A percentile compares a stretch with the other conserved stretches of the same genome.
Conservation (phyloP, 768 basidiomycete genomes). For the Mycena epipterygia region DNA sequence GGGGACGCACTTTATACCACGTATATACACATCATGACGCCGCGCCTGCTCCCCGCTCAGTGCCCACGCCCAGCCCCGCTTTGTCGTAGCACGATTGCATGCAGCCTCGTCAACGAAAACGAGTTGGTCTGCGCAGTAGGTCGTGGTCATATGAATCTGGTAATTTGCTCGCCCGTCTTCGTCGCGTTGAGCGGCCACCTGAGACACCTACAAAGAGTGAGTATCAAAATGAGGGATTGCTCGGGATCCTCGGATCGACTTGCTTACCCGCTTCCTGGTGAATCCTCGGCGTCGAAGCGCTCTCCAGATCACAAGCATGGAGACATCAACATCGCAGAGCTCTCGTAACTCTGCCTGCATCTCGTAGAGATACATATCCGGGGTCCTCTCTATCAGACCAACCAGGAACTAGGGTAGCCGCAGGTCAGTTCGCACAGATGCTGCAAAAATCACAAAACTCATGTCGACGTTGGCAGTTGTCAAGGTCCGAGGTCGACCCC, state of each 20-base stretch:
- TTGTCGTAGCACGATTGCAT: no score
- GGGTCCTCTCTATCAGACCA: constrained; percentile 3
- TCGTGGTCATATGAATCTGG: background rate
- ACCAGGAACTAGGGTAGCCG: background rate
- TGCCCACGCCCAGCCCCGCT: no score
- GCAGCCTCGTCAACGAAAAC: background rate
- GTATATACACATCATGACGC: no score
- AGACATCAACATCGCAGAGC: constrained; percentile 9
- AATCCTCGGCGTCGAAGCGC: constrained; percentile 20
- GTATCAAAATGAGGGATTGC: background rate
- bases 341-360: constrained; percentile 19
- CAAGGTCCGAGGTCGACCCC: background rate
- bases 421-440: no score
- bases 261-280: constrained; percentile 17
- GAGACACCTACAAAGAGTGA: no score
- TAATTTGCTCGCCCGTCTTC: background rate
- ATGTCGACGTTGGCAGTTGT: background rate
- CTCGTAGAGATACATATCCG: constrained; percentile 29
- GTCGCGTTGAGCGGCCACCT: background rate
- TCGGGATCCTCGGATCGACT: no score
- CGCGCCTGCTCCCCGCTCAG: no score
- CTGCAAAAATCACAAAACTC: background rate
- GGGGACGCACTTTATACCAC: no score
- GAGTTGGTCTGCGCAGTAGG: background rate
- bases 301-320: constrained; percentile 23